phyloP scores from a whole-genome alignment of 108 stramenopile species.

The Pseudonitzschia multiseries region DNA sequence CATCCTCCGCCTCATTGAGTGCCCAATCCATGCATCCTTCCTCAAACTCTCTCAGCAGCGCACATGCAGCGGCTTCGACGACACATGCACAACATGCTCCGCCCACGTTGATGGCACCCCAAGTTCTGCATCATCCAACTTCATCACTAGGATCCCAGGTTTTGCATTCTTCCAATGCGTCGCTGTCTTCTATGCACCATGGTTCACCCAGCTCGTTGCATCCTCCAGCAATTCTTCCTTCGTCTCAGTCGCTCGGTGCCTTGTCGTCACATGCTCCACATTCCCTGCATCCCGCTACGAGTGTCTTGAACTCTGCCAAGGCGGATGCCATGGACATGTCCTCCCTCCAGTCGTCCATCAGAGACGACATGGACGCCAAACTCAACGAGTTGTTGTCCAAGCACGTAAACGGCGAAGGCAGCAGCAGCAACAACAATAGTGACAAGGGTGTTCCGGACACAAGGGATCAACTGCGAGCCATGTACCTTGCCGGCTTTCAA shows the following conservation, averaged over 20 bases:
- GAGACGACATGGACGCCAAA: slow-evolving; percentile 53
- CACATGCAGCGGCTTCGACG: not conserved
- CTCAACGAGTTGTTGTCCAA: slow-evolving; percentile 28
- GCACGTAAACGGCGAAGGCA: slow-evolving; percentile 3
- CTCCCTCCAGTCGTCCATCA: slow-evolving; percentile 43
- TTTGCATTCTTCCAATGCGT: not conserved
- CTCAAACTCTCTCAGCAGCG: slow-evolving; percentile 2
- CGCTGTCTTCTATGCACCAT: slow-evolving; percentile 6
- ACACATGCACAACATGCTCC: slow-evolving; percentile 2
- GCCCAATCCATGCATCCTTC: slow-evolving; percentile 9
- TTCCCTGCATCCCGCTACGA: not conserved
- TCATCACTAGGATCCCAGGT: slow-evolving; percentile 1
- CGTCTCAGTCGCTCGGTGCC: not conserved
- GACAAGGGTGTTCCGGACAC: slow-evolving; percentile 5
- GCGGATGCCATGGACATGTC: slow-evolving; percentile 49
- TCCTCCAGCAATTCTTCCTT: not conserved
- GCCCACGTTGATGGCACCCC: not conserved
- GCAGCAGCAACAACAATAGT: too few relatives aligned
- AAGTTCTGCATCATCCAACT: not conserved
- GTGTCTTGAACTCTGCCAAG: not conserved
- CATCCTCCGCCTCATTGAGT: not conserved
- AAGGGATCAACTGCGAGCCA: slow-evolving; percentile 72
- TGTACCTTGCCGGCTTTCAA: slow-evolving; percentile 87
- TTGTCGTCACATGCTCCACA: not conserved
- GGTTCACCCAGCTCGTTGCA: slow-evolving; percentile 2